Conservation (phyloP, 2,329 filamentous ascomycete species). For the Colletotrichum siamense region DNA sequence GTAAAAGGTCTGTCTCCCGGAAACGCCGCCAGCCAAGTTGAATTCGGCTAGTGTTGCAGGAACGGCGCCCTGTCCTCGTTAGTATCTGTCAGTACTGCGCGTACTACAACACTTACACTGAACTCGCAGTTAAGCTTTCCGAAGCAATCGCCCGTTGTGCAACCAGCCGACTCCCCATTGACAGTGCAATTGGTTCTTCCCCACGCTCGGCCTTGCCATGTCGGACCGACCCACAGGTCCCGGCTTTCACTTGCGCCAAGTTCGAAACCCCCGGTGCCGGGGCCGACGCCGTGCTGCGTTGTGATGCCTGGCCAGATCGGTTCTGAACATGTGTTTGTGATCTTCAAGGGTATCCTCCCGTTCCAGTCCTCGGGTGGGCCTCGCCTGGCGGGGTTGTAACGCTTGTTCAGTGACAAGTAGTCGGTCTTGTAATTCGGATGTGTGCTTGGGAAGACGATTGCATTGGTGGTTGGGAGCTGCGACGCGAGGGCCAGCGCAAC, state of each 20-base stretch:
- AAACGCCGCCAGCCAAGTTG: constrained; percentile 70
- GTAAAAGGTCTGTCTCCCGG: constrained; percentile 73
- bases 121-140: constrained; percentile 72
- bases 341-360: constrained; percentile 62
- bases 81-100: not conserved
- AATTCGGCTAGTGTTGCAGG: constrained; percentile 84
- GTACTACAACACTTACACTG: constrained; percentile 56
- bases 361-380: constrained; percentile 36
- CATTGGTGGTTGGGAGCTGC: not conserved
- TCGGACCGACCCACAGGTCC: constrained; percentile 68
- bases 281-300: constrained; percentile 74
- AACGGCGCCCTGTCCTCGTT: constrained; percentile 63
- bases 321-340: constrained; percentile 75
- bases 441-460: constrained; percentile 7
- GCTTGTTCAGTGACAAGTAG: constrained; percentile 30
- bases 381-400: constrained; percentile 28
- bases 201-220: constrained; percentile 86
- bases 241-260: constrained; percentile 63
- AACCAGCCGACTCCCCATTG: constrained; percentile 70
- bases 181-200: constrained; percentile 85
- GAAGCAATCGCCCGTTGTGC: constrained; percentile 78
- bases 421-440: constrained; percentile 20
- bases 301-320: constrained; percentile 79
- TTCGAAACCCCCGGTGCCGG: constrained; percentile 72
- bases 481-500: not conserved